Evolutionary conservation across 495 filamentous ascomycete genomes (phyloP).

Genomic region (Penicillium salamii): DNA sequence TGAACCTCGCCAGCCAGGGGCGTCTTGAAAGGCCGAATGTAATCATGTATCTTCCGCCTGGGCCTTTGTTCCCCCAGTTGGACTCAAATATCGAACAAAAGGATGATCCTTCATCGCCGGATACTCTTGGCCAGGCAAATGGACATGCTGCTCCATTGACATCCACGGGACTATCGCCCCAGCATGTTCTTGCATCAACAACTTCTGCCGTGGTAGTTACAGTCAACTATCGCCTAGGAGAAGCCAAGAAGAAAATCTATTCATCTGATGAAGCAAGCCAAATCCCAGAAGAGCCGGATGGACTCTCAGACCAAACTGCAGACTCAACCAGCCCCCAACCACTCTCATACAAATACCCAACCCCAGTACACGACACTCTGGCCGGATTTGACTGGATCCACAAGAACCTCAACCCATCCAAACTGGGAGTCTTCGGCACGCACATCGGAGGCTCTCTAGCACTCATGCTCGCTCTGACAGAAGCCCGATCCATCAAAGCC

Average conservation of each 20-base stretch:
- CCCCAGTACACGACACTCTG: constrained; percentile 42
- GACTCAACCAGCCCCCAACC: neutral
- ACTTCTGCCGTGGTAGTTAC: constrained; percentile 38
- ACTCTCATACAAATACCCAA: constrained; percentile 32
- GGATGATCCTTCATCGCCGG: neutral
- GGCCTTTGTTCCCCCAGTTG: constrained; percentile 27
- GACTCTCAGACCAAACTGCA: neutral
- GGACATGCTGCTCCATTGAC: neutral
- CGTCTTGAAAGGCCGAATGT: constrained; percentile 21
- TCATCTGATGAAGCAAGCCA: neutral
- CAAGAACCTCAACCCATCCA: constrained; percentile 24
- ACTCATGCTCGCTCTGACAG: constrained; percentile 57
- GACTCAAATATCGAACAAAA: neutral
- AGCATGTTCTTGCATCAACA: constrained; percentile 25
- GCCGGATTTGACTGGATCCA: constrained; percentile 41
- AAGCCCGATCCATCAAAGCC: constrained; percentile 42
- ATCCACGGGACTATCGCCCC: constrained; percentile 5
- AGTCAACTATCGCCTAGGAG: constrained; percentile 44
- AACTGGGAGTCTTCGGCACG: constrained; percentile 49
- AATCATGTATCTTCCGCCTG: constrained; percentile 37
- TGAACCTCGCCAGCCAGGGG: neutral
- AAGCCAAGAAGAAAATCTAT: constrained; percentile 22
- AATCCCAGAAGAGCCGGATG: neutral
- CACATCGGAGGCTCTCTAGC: constrained; percentile 56
- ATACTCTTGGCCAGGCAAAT: neutral